A percentile compares a stretch with the other conserved stretches of the same genome.
Conservation (phyloP, 352 stramenopile species). For the Phytophthora idaei region DNA sequence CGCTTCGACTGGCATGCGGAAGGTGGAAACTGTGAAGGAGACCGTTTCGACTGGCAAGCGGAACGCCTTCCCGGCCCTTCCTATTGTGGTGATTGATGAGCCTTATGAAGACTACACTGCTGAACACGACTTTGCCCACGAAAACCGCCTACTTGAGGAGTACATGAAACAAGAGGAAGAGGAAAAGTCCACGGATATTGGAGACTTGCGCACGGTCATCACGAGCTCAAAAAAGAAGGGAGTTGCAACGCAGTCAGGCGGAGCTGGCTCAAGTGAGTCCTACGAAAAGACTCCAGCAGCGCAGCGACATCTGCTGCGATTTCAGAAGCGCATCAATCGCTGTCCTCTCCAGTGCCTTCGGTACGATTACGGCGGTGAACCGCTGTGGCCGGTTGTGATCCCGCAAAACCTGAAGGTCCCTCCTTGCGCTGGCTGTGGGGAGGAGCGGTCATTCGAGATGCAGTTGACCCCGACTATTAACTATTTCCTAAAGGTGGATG, state of each 20-base stretch:
- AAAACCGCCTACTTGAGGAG: conserved; percentile 73
- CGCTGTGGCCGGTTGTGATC: conserved; percentile 71
- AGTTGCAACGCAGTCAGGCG: conserved; percentile 8
- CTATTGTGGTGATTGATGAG: conserved; percentile 80
- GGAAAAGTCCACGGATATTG: conserved; percentile 72
- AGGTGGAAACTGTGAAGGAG: conserved; percentile 1
- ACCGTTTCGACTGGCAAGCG: conserved; percentile 2
- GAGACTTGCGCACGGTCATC: conserved; percentile 65
- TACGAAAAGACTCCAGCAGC: conserved; percentile 82
- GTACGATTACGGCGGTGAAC: conserved; percentile 87
- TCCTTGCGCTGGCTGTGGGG: conserved; percentile 55
- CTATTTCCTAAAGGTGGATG: conserved; percentile 87
- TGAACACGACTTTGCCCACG: conserved; percentile 72
- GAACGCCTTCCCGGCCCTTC: conserved; percentile 60
- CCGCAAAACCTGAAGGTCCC: conserved; percentile 59
- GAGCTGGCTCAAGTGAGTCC: conserved; percentile 47
- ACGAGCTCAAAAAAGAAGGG: conserved; percentile 55
- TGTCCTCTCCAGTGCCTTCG: conserved; percentile 80
- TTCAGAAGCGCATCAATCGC: conserved; percentile 85
- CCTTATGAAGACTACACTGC: conserved; percentile 70
- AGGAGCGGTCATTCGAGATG: conserved; percentile 78
- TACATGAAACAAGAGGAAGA: conserved; percentile 87
- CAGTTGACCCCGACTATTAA: conserved; percentile 86
- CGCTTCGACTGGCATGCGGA: background rate
- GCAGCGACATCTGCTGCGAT: conserved; percentile 82